Evolutionary conservation across 2,329 filamentous ascomycete species (phyloP), one percentile per base, ranked within the genome.

Genomic region (Microsporum canis): DNA sequence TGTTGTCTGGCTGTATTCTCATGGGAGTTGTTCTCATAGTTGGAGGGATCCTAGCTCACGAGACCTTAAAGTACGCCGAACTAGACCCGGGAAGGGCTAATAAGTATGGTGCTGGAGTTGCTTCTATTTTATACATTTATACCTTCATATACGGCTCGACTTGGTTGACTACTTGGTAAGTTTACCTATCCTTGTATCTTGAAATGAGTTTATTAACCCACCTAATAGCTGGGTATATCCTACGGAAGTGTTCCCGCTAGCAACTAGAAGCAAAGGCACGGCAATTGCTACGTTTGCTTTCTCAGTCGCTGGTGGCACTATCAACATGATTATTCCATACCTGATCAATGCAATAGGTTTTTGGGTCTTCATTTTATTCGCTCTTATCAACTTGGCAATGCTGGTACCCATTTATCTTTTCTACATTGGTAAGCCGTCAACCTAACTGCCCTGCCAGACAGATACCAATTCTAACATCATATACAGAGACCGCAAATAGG

Each of bases 261-360:
- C 49, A 33, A 53, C 49, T 14, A 53, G 49, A 34, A 53, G 49
- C 49, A 53, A 53, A 53, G 49, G 49, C 29, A 53, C 49, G 14
- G 49, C 49, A 6, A 10, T 53, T 53, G 49, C 49, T n/a, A 53
- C 49, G 10, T 53, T 53, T 31, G 49, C 49, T 17, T 53, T 53
- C 31, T 53, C 49, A 8, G 31, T 53, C 5, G 49, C 49, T 6
- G 49, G 49, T 2, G 49, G 49, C 31, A 53, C 49, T 14, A 53
- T 53, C 29, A 53, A 53, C 3, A 53, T 53, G 49, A 53, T 53
- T 34, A 53, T 53, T 10, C 49, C 49, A 7, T 53, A 53, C 31
- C 33, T 53, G 49, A 53, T 53, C 29, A 53, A 34, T 27, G 49
- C 49, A 33, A 53, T 53, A 7, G 49, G 49, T 27, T 53, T 53